phyloP scores from a whole-genome alignment of 768 basidiomycete species.

The Termitomyces heimii region DNA sequence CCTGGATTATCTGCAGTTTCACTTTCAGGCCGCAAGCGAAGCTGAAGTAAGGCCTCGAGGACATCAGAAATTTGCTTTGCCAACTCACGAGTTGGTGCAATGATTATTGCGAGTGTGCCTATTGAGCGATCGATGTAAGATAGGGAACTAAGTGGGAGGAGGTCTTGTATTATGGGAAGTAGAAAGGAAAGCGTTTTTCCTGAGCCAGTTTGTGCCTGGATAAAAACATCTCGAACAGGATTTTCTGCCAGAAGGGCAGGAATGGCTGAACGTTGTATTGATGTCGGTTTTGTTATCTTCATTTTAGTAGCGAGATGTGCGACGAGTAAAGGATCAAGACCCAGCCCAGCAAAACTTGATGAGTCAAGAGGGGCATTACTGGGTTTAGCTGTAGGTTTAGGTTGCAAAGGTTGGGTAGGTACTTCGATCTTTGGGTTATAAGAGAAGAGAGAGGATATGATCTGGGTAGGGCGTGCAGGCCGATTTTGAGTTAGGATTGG shows the following conservation, averaged over 20 bases:
- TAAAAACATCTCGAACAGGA: constrained; percentile 70
- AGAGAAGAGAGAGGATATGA: constrained; percentile 88
- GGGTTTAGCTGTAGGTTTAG: constrained; percentile 35
- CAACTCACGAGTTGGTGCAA: constrained; percentile 92
- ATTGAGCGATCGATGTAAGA: constrained; percentile 94
- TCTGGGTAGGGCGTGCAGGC: constrained; percentile 38
- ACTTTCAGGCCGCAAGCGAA: constrained; percentile 60
- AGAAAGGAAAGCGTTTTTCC: constrained; percentile 94
- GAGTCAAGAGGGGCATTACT: constrained; percentile 85
- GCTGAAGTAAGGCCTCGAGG: constrained; percentile 72
- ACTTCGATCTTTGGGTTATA: constrained; percentile 68
- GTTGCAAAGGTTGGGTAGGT: constrained; percentile 21
- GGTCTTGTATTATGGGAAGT: constrained; percentile 91
- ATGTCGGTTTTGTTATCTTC: constrained; percentile 79
- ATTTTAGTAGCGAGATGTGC: constrained; percentile 77
- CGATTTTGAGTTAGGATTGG: constrained; percentile 17
- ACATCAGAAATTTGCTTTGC: constrained; percentile 97
- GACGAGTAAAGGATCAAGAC: constrained; percentile 75
- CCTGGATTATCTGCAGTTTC: constrained; percentile 45
- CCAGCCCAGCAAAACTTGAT: constrained; percentile 77
- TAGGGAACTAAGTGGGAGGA: constrained; percentile 81
- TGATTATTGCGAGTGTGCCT: constrained; percentile 90
- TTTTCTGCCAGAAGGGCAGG: constrained; percentile 38
- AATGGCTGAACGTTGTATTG: constrained; percentile 82
- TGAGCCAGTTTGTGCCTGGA: constrained; percentile 95